Conservation (phyloP, 164 flowering plant genomes). For the Tetracentron sinense region DNA sequence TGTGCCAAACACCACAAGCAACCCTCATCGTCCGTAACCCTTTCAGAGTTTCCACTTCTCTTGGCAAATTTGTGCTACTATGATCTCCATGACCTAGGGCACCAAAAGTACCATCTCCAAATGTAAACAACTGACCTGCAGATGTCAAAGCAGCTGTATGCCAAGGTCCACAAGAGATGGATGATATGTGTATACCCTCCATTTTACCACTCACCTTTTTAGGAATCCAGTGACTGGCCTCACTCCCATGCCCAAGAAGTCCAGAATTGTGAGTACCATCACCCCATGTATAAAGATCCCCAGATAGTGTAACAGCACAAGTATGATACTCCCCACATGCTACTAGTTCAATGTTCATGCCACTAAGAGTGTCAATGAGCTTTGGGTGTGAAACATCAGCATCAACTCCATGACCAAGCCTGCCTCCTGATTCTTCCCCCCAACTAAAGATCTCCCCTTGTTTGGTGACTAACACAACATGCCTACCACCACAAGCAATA, state of each 20-base stretch:
- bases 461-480: slow-evolving; percentile 75
- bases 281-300: slow-evolving; percentile 96
- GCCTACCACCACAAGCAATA: slow-evolving; percentile 78
- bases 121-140: slow-evolving; percentile 79
- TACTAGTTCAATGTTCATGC: slow-evolving; percentile 60
- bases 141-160: slow-evolving; percentile 84
- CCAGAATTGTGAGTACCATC: slow-evolving; percentile 63
- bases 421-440: slow-evolving; percentile 92
- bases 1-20: slow-evolving; percentile 98
- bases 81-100: slow-evolving; percentile 89
- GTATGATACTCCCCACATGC: slow-evolving; percentile 95
- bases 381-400: slow-evolving; percentile 68
- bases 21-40: slow-evolving; percentile 62
- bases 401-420: slow-evolving; percentile 91
- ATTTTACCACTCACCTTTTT: slow-evolving; percentile 59
- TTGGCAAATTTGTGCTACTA: slow-evolving; percentile 43
- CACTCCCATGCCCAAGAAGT: slow-evolving; percentile 82
- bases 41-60: slow-evolving; percentile 69
- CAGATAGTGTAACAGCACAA: slow-evolving; percentile 77
- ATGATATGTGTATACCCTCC: slow-evolving; percentile 65
- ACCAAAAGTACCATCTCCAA: slow-evolving; percentile 98
- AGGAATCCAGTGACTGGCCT: slow-evolving; percentile 82
- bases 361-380: slow-evolving; percentile 60
- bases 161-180: slow-evolving; percentile 91
- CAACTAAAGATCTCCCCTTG: slow-evolving; percentile 89